phyloP scores from a whole-genome alignment of 805 yeast species.

The Saccharomycopsis sp. region DNA sequence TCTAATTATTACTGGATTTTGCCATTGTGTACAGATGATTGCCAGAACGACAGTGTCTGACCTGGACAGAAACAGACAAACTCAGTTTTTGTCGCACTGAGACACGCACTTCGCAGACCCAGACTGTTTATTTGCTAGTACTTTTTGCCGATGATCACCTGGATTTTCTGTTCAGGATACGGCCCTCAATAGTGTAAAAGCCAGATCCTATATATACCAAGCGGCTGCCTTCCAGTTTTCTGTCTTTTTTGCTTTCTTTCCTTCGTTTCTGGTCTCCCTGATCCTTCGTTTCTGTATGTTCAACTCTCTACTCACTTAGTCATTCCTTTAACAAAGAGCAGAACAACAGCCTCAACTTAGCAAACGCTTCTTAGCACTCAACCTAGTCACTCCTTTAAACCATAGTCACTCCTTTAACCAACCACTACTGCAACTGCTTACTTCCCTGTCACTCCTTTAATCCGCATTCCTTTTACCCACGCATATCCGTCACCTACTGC shows the following conservation, averaged over 20 bases:
- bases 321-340: slow-evolving; percentile 14
- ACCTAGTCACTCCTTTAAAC: slow-evolving; percentile 1
- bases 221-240: background rate
- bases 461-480: background rate
- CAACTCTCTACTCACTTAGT: slow-evolving; percentile 8
- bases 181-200: background rate
- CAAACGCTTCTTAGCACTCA: background rate
- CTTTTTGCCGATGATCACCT: background rate
- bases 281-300: background rate
- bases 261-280: background rate
- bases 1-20: background rate
- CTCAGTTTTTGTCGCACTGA: background rate
- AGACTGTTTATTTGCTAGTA: background rate
- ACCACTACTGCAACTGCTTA: background rate
- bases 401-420: slow-evolving; percentile 11
- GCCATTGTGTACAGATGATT: background rate
- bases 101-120: background rate
- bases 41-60: background rate
- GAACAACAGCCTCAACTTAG: background rate
- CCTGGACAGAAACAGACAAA: background rate
- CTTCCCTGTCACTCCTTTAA: background rate
- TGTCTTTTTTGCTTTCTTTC: background rate
- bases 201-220: background rate
- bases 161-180: background rate
- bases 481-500: no score